Base-by-base conservation (phyloP, 352 stramenopile species). In the Pythium insidiosum region DNA sequence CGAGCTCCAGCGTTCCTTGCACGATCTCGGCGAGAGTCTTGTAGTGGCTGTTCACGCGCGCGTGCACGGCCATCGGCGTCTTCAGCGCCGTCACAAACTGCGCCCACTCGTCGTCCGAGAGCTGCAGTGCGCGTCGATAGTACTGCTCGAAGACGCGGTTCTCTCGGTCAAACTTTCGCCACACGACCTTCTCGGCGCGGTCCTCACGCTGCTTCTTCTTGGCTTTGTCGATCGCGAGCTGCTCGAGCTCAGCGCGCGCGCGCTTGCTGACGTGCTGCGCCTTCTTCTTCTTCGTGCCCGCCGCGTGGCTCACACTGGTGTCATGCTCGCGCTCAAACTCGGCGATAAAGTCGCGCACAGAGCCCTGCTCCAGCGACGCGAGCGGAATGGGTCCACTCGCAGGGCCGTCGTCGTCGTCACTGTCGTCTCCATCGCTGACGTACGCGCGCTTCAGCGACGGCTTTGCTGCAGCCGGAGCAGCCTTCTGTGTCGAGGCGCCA, bases 21-120 rank as follows among this genome's bases (percentile, higher is more conserved):
- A 93, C 77, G 24, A 90, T 78, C 63, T 93, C 68, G 23, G 69
- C 82, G 47, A 93, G 66, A 59, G 68, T 88, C 33, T 63, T 68
- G 58, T 85, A 88, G 58, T 88, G 78, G 20, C 40, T 75, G 53
- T 95, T 94, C 30, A 97, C 81, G 25, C 89, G 81, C 44, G 97
- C 73, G 47, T 94, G 77, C 15, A 91, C 76, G 1, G 82, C 77
- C 34, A 96, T 47, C 4, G 74, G 77, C 39, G 79, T 58, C 31
- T 74, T 74, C 41, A 97, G 69, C 34, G 61, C 67, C n/a, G 69
- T 55, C 24, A 91, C 67, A 23, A 97, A 95, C 23, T 46, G 53
- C n/a, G 58, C 26, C 70, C 88, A 97, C 43, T 96, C 86, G 5
- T 63, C 53, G 10, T 69, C 60, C 4, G 61, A 38, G 29, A 95